A percentile compares a stretch with the other conserved stretches of the same genome.
These are phyloP conservation scores for Xanthoconium stramineum DNA, from an alignment of 768 basidiomycete genomes.

Conservation along the genomic window DNA sequence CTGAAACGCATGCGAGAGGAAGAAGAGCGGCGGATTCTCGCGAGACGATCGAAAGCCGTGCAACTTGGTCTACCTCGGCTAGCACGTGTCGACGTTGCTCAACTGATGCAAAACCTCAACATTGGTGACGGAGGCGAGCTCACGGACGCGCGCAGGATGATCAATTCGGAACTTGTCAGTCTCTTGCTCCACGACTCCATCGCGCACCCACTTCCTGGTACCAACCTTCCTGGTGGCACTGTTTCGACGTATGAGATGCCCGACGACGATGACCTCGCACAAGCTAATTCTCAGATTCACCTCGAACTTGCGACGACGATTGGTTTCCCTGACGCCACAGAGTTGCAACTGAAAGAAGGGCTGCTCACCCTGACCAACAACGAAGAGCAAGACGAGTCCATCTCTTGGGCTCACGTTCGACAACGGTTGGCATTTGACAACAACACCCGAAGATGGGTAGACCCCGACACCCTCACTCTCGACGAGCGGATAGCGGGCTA, in stretches of 20 bases:
- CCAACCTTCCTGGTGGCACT: constrained; percentile 68
- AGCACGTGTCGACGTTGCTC: constrained; percentile 69
- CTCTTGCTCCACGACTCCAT: constrained; percentile 88
- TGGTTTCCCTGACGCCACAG: constrained; percentile 81
- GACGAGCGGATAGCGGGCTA: constrained; percentile 67
- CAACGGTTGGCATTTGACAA: constrained; percentile 63
- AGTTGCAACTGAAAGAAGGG: constrained; percentile 75
- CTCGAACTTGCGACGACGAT: constrained; percentile 74
- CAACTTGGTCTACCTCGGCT: constrained; percentile 85
- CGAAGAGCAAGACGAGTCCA: constrained; percentile 56
- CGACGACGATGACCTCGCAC: constrained; percentile 68
- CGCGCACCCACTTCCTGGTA: constrained; percentile 84
- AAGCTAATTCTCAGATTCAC: constrained; percentile 71
- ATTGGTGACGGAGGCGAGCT: constrained; percentile 47
- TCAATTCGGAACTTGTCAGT: constrained; percentile 74
- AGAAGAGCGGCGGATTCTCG: constrained; percentile 77
- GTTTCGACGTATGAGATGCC: constrained; percentile 70
- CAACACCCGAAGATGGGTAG: constrained; percentile 59
- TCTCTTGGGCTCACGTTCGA: constrained; percentile 72
- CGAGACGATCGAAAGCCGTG: constrained; percentile 76
- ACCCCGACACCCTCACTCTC: constrained; percentile 51
- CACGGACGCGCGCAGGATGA: constrained; percentile 52
- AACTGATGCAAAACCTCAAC: constrained; percentile 58
- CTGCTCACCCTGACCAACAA: constrained; percentile 60
- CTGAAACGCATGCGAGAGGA: constrained; percentile 64